Percentiles rank a stretch among this genome's conserved stretches.
Conservation (phyloP, 768 basidiomycete species). For the Pulveroboletus sp. region DNA sequence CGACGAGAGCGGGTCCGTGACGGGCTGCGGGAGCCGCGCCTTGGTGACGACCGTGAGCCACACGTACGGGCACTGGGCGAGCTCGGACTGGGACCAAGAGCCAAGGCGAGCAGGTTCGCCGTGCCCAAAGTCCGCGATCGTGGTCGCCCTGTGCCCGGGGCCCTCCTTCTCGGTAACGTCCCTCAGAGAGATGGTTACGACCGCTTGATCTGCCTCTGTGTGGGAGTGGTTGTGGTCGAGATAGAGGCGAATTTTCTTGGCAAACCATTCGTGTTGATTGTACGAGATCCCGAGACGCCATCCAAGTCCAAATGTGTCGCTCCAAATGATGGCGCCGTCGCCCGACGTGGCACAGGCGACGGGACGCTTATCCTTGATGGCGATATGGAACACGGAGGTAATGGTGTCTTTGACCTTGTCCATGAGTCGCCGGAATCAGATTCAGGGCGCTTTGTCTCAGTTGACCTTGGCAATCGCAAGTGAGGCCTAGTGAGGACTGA, state of each 20-base stretch:
- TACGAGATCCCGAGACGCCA: slow-evolving; percentile 27
- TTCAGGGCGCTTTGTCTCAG: no score
- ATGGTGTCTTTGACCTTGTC: slow-evolving; percentile 25
- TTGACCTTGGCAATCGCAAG: no score
- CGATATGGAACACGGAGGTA: slow-evolving; percentile 24
- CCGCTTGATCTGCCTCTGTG: slow-evolving; percentile 19
- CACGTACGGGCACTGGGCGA: slow-evolving; percentile 19
- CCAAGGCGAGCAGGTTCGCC: slow-evolving; percentile 24
- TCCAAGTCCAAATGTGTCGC: slow-evolving; percentile 25
- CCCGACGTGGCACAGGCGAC: slow-evolving; percentile 7
- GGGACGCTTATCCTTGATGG: slow-evolving; percentile 20
- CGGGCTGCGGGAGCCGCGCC: slow-evolving; percentile 5
- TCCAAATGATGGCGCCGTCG: slow-evolving; percentile 16
- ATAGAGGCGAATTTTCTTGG: slow-evolving; percentile 21
- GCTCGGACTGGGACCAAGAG: slow-evolving; percentile 14
- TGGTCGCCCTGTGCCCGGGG: slow-evolving; percentile 11
- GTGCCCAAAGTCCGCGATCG: slow-evolving; percentile 25
- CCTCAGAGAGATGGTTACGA: slow-evolving; percentile 10
- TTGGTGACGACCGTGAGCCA: slow-evolving; percentile 20
- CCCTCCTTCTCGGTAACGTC: slow-evolving; percentile 1
- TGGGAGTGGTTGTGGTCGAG: slow-evolving; percentile 28
- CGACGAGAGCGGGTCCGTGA: slow-evolving; percentile 14
- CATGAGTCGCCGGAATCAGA: slow-evolving; percentile 9
- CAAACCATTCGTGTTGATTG: slow-evolving; percentile 20
- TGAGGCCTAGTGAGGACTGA: no score